Evolutionary conservation across 345 rosid species (phyloP).

Genomic region (Turritis glabra): DNA sequence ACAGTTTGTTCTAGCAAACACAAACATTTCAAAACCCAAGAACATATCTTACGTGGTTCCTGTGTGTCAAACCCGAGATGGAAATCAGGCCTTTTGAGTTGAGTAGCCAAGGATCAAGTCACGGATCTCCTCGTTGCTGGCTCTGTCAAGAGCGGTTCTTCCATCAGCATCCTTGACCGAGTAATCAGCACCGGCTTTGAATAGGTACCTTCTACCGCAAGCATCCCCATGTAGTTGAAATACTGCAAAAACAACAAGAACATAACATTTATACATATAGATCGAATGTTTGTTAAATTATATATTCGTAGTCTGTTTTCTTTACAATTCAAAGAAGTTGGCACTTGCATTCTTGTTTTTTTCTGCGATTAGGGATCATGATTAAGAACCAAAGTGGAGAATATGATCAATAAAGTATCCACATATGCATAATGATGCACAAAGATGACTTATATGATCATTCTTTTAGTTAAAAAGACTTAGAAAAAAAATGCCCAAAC

Average conservation of each 20-base stretch:
- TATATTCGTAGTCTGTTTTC: neutral
- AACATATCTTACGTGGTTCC: neutral
- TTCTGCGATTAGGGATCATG: neutral
- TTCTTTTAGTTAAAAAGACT: too few species aligned
- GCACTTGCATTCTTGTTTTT: neutral
- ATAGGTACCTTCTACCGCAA: constrained; percentile 85
- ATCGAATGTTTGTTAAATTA: neutral
- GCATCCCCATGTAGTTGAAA: constrained; percentile 97
- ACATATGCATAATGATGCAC: neutral
- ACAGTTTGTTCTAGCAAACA: constrained; percentile 41
- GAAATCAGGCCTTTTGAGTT: constrained; percentile 48
- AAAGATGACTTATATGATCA: too few species aligned
- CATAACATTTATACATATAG: neutral
- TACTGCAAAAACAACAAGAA: constrained; percentile 48
- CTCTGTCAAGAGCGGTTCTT: constrained; percentile 72
- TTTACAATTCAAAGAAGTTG: neutral
- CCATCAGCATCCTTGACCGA: constrained; percentile 71
- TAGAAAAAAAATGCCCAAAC: too few species aligned
- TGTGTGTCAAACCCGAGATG: neutral
- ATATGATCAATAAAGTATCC: neutral
- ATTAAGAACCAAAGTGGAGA: neutral
- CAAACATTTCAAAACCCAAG: neutral
- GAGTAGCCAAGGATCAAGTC: constrained; percentile 66
- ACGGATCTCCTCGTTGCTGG: constrained; percentile 58
- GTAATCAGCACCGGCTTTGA: constrained; percentile 80